These are phyloP conservation scores for Metschnikowia picachoensis DNA, from an alignment of 805 yeast species.

Conservation along the genomic window DNA sequence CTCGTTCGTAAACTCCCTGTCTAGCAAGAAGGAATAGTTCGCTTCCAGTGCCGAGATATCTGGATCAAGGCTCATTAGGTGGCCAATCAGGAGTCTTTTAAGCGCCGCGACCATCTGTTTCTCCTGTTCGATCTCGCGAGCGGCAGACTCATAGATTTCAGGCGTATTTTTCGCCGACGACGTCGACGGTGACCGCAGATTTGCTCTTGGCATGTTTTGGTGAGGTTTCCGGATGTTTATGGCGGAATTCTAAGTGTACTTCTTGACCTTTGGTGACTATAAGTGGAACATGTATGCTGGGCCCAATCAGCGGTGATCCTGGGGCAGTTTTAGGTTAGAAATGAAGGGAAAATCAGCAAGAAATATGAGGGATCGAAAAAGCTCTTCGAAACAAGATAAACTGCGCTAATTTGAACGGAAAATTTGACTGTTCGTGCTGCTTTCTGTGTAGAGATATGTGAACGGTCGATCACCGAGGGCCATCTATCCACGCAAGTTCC, in stretches of 20 bases:
- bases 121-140: conserved; percentile 73
- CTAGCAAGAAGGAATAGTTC: conserved; percentile 10
- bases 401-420: too few species aligned
- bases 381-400: too few species aligned
- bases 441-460: too few species aligned
- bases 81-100: conserved; percentile 70
- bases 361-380: too few species aligned
- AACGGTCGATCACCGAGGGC: background rate
- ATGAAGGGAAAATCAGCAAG: too few species aligned
- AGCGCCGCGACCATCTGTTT: conserved; percentile 68
- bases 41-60: conserved; percentile 52
- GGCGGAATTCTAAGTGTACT: background rate
- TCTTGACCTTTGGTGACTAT: background rate
- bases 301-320: background rate
- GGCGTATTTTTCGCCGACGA: conserved; percentile 14
- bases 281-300: conserved; percentile 2
- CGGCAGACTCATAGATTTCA: conserved; percentile 47
- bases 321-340: too few species aligned
- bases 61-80: conserved; percentile 59
- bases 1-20: conserved; percentile 5
- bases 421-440: too few species aligned
- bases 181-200: conserved; percentile 8
- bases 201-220: conserved; percentile 1
- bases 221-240: background rate
- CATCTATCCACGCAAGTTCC: background rate